Conservation (phyloP, 352 stramenopile genomes). For the Phytopythium ostracodes region DNA sequence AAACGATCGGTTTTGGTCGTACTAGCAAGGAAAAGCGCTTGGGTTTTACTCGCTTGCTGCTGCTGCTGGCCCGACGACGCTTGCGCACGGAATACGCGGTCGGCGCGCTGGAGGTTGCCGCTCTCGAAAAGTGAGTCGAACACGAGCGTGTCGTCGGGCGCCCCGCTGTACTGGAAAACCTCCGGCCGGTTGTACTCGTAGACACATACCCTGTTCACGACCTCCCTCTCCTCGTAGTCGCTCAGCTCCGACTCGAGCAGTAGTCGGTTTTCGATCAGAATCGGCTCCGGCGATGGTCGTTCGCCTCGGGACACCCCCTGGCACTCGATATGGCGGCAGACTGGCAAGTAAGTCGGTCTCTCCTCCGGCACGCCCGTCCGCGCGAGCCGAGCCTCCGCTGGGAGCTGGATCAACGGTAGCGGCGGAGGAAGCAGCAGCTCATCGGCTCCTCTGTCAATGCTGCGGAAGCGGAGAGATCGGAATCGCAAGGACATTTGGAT, state of each 20-base stretch:
- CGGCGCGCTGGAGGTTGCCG: conserved; percentile 55
- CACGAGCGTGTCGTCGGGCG: conserved; percentile 45
- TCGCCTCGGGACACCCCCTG: conserved; percentile 5
- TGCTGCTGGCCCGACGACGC: background rate
- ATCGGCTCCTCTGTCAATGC: conserved; percentile 17
- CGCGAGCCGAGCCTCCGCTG: conserved; percentile 37
- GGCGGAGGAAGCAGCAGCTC: conserved; percentile 46
- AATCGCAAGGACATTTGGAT: conserved; percentile 2
- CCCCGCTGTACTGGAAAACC: conserved; percentile 26
- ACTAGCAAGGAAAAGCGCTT: background rate
- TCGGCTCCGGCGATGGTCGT: conserved; percentile 29
- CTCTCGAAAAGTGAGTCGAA: conserved; percentile 81
- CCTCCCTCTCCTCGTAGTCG: conserved; percentile 23
- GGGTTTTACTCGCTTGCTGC: background rate
- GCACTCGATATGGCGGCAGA: conserved; percentile 30
- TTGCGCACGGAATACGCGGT: conserved; percentile 46
- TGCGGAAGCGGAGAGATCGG: background rate
- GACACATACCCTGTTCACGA: conserved; percentile 34
- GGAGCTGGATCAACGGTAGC: conserved; percentile 53
- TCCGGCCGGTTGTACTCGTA: conserved; percentile 74
- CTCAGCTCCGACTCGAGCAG: conserved; percentile 32
- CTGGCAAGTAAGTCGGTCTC: conserved; percentile 38
- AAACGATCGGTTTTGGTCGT: too few species aligned
- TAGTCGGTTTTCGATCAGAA: conserved; percentile 36
- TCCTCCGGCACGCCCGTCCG: conserved; percentile 33